Evolutionary conservation across 345 rosid species (phyloP).

Genomic region (Raphanus raphanistrum): DNA sequence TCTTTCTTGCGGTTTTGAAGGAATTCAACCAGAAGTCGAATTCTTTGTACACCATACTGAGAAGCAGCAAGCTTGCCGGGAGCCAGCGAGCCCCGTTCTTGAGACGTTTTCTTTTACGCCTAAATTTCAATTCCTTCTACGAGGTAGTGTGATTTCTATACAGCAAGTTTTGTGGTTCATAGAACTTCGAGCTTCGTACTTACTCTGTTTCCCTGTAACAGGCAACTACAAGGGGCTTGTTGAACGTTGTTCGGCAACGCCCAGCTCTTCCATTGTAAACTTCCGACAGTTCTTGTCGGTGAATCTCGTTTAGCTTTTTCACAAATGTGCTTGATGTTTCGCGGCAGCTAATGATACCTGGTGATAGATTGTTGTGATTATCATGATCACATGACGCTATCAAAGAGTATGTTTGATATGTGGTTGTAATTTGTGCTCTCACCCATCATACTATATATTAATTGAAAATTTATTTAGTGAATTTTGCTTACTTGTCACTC

Average conservation of each 20-base stretch:
- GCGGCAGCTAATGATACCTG: constrained; percentile 14
- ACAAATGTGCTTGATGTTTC: constrained; percentile 14
- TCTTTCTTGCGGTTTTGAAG: constrained; percentile 36
- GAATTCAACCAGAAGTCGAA: constrained; percentile 96
- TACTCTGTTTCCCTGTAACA: constrained; percentile 38
- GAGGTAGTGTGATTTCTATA: constrained; percentile 52
- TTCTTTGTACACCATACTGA: constrained; percentile 80
- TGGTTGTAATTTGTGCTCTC: constrained; percentile 15
- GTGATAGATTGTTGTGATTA: constrained; percentile 11
- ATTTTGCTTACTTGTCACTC: no score
- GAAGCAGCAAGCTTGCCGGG: constrained; percentile 93
- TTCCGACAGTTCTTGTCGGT: neutral
- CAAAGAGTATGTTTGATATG: neutral
- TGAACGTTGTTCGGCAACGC: constrained; percentile 79
- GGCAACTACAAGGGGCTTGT: constrained; percentile 85
- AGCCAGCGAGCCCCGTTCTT: constrained; percentile 96
- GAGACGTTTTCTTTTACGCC: constrained; percentile 88
- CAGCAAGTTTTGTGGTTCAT: neutral
- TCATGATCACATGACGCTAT: constrained; percentile 14
- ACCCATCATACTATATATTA: no score
- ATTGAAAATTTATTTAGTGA: no score
- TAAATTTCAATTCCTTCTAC: constrained; percentile 84
- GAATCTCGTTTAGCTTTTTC: constrained; percentile 11
- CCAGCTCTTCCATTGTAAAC: constrained; percentile 61
- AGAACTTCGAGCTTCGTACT: neutral